phyloP scores from a whole-genome alignment of 1,284 basidiomycete genomes.

The Phaffia rhodozyma region DNA sequence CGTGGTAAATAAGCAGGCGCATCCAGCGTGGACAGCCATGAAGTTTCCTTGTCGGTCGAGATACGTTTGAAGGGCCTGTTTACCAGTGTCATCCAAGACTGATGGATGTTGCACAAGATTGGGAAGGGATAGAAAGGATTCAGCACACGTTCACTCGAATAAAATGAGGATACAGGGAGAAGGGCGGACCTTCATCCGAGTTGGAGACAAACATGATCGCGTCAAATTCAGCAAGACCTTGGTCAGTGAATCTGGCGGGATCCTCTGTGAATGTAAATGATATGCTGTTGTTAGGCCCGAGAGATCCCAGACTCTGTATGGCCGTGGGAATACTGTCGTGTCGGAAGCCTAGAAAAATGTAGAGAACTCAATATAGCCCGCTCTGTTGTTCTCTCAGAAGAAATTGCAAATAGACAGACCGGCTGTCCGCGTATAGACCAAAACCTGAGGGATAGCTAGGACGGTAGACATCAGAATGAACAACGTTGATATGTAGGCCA shows the following conservation, averaged over 20 bases:
- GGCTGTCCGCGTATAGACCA: slow-evolving; percentile 14
- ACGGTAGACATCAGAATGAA: background rate
- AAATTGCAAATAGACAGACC: background rate
- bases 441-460: background rate
- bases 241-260: slow-evolving; percentile 45
- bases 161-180: background rate
- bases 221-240: slow-evolving; percentile 48
- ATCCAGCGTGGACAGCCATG: slow-evolving; percentile 33
- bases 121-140: background rate
- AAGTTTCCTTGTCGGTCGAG: slow-evolving; percentile 42
- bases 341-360: slow-evolving; percentile 37
- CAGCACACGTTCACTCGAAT: background rate
- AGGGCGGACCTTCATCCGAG: slow-evolving; percentile 48
- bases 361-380: background rate
- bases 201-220: slow-evolving; percentile 58
- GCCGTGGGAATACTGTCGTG: slow-evolving; percentile 69
- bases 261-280: slow-evolving; percentile 58
- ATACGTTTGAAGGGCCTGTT: slow-evolving; percentile 52
- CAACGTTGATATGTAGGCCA: too few species aligned
- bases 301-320: slow-evolving; percentile 42
- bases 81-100: slow-evolving; percentile 52
- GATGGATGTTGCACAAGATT: slow-evolving; percentile 13
- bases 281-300: slow-evolving; percentile 40
- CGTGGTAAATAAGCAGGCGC: slow-evolving; percentile 8
- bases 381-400: background rate